These are phyloP conservation scores for Dendrobium officinale DNA, from an alignment of 106 monocot genomes.

Conservation along the genomic window DNA sequence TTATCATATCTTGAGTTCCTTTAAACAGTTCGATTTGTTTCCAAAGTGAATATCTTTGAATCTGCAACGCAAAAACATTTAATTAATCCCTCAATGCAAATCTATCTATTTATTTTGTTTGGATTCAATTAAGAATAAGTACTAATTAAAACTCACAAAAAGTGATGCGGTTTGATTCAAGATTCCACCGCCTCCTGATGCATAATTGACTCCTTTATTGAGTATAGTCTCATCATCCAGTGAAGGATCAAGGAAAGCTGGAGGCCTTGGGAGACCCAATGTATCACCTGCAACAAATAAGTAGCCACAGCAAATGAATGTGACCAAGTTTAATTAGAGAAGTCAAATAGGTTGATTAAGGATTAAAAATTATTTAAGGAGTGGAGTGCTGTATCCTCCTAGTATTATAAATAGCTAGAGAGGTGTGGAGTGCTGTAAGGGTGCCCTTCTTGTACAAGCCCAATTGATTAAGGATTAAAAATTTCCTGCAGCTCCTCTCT, in stretches of 20 bases:
- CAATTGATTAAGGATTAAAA: no score
- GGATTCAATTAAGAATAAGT: background rate
- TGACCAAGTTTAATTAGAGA: background rate
- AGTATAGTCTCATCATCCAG: slow-evolving; percentile 57
- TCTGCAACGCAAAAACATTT: slow-evolving; percentile 25
- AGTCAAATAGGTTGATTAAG: no score
- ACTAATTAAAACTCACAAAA: slow-evolving; percentile 44
- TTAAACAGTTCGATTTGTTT: slow-evolving; percentile 90
- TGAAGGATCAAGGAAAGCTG: slow-evolving; percentile 55
- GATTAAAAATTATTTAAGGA: no score
- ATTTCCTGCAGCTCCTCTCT: no score
- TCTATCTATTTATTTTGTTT: background rate
- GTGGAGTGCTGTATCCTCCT: no score
- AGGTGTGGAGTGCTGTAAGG: no score
- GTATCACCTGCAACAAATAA: slow-evolving; percentile 45
- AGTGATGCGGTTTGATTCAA: slow-evolving; percentile 69
- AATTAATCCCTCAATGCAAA: background rate
- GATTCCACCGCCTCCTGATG: slow-evolving; percentile 87
- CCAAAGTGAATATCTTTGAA: slow-evolving; percentile 80
- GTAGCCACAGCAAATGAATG: no score
- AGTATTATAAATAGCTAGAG: no score
- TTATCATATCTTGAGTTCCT: slow-evolving; percentile 69
- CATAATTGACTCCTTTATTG: slow-evolving; percentile 59
- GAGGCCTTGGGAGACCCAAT: slow-evolving; percentile 64
- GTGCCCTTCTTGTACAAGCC: no score